phyloP scores from a whole-genome alignment of 208 protist species.

The Trypanosoma rangeli region DNA sequence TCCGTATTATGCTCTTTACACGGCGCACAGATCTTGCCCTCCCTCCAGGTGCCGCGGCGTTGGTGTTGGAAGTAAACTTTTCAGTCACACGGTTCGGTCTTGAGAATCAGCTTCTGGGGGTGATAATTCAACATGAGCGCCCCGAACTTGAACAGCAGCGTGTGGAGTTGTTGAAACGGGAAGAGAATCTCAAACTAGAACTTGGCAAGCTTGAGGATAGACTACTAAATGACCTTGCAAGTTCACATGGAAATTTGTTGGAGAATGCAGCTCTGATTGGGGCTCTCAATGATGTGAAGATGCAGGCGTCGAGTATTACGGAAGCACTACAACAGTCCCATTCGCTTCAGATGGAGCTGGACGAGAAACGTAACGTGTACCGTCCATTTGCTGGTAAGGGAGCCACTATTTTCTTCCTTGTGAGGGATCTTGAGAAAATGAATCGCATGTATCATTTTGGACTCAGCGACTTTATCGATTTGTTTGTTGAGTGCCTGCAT shows the following conservation, averaged over 20 bases:
- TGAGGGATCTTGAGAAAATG: constrained; percentile 86
- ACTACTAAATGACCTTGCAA: constrained; percentile 92
- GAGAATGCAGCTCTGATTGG: constrained; percentile 94
- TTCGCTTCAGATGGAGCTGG: constrained; percentile 88
- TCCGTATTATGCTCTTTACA: constrained; percentile 95
- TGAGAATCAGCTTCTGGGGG: constrained; percentile 95
- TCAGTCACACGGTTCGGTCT: constrained; percentile 95
- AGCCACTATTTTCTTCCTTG: constrained; percentile 92
- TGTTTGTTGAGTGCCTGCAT: constrained; percentile 71
- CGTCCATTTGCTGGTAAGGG: constrained; percentile 87
- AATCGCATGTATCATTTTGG: constrained; percentile 98
- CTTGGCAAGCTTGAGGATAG: constrained; percentile 92
- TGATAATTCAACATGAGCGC: constrained; percentile 95
- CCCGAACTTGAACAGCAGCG: constrained; percentile 96
- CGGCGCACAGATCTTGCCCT: constrained; percentile 88
- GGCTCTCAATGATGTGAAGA: constrained; percentile 95
- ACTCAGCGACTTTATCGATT: constrained; percentile 87
- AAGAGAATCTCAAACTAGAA: constrained; percentile 95
- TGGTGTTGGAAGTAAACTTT: constrained; percentile 97
- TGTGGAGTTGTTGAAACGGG: constrained; percentile 91
- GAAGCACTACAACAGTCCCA: constrained; percentile 83
- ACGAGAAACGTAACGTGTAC: constrained; percentile 95
- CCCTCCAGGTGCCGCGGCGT: constrained; percentile 81
- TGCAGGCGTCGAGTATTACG: constrained; percentile 83
- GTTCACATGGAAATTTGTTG: constrained; percentile 93